Conservation (phyloP, 495 filamentous ascomycete species). For the Elaphomyces granulatus region DNA sequence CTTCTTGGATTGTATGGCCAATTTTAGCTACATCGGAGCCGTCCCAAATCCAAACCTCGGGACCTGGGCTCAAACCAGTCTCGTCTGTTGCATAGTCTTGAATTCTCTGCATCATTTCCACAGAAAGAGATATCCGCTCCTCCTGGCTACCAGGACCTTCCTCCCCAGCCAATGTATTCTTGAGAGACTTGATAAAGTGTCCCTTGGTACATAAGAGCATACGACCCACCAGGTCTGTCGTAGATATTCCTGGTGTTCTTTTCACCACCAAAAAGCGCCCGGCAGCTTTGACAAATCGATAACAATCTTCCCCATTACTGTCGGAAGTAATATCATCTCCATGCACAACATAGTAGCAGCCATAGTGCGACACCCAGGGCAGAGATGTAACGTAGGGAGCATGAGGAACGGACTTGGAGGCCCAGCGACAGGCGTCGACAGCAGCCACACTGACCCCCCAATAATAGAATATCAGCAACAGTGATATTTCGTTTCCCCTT, state of each 20-base stretch:
- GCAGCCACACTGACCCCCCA: conserved; percentile 46
- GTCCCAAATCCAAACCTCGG: conserved; percentile 68
- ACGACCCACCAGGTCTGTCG: conserved; percentile 89
- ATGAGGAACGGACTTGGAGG: conserved; percentile 62
- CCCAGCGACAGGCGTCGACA: conserved; percentile 90
- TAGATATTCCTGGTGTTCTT: conserved; percentile 91
- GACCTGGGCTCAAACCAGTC: conserved; percentile 52
- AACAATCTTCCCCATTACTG: conserved; percentile 81
- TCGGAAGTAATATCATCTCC: conserved; percentile 85
- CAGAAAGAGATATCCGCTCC: conserved; percentile 46
- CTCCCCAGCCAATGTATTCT: conserved; percentile 46
- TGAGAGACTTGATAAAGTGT: conserved; percentile 72
- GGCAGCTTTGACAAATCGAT: conserved; percentile 87
- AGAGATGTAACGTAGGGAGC: conserved; percentile 93
- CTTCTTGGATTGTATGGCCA: conserved; percentile 33
- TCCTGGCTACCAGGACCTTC: conserved; percentile 56
- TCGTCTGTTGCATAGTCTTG: conserved; percentile 76
- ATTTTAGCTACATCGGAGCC: conserved; percentile 40
- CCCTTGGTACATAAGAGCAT: conserved; percentile 88
- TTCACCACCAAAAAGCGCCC: conserved; percentile 88
- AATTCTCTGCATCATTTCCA: conserved; percentile 55
- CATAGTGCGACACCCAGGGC: conserved; percentile 86
- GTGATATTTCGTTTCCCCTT: conserved; percentile 7
- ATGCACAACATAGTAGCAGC: conserved; percentile 84
- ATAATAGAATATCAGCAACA: conserved; percentile 5